These are phyloP conservation scores for Paratrypanosoma confusum DNA, from an alignment of 208 protist species.

Conservation along the genomic window DNA sequence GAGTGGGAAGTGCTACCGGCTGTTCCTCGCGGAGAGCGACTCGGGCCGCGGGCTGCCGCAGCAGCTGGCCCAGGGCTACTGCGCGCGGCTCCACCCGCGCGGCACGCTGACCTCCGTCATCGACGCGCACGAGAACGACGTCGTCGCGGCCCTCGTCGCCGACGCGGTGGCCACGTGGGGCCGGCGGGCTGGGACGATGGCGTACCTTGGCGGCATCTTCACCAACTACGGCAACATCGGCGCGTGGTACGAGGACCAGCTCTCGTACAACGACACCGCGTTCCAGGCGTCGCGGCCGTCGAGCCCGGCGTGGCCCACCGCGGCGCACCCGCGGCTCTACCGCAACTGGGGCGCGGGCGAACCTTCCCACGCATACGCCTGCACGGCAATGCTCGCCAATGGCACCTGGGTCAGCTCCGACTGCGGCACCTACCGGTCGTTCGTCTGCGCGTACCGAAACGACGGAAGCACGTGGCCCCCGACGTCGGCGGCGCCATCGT, in stretches of 20 bases:
- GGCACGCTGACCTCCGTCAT: slow-evolving; percentile 37
- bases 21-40: slow-evolving; percentile 20
- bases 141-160: slow-evolving; percentile 15
- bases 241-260: slow-evolving; percentile 33
- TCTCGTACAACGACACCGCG: slow-evolving; percentile 22
- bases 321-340: slow-evolving; percentile 22
- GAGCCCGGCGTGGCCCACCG: slow-evolving; percentile 53
- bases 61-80: slow-evolving; percentile 16
- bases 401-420: slow-evolving; percentile 31
- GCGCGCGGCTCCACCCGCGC: slow-evolving; percentile 26
- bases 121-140: slow-evolving; percentile 22
- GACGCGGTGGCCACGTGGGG: slow-evolving; percentile 4
- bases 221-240: slow-evolving; percentile 25
- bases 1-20: slow-evolving; percentile 31
- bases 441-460: slow-evolving; percentile 58
- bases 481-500: background rate
- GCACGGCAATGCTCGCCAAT: slow-evolving; percentile 5
- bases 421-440: slow-evolving; percentile 35
- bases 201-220: slow-evolving; percentile 42
- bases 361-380: slow-evolving; percentile 29
- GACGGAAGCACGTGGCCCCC: slow-evolving; percentile 29
- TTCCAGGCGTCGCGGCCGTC: slow-evolving; percentile 17
- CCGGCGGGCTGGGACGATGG: slow-evolving; percentile 7
- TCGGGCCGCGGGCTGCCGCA: slow-evolving; percentile 23
- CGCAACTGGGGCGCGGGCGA: slow-evolving; percentile 28